Evolutionary conservation across 2,329 filamentous ascomycete species (phyloP), one percentile per base, ranked within the genome.

Genomic region (Colletotrichum australisinense): DNA sequence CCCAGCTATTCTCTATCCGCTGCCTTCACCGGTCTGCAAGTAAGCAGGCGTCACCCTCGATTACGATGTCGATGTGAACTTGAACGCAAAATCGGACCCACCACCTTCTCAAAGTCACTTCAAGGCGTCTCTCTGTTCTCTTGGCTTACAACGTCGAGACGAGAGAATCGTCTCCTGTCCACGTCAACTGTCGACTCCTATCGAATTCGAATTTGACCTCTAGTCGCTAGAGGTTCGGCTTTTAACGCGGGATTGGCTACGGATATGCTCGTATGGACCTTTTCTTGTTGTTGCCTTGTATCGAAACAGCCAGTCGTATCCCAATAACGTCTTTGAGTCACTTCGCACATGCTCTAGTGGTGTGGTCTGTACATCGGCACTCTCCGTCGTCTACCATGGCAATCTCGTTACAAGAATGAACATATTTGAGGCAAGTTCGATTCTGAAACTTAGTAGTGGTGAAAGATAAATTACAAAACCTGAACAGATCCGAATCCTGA

Each of bases 271-370:
- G 52, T 16, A 42, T 57, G 19, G 64, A 32, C 28, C 52, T 58
- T 9, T n/a, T 42, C 22, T 16, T 58, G 14, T 59, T 28, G 42
- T 35, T 73, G 42, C 70, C 67, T 73, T 60, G 53, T 26, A 59
- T 38, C 26, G 38, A 46, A 35, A 30, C 11, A 57, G 22, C 67
- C 60, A 73, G 53, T 73, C 38, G 56, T 22, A 55, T 65, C 19
- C 26, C 16, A 30, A 46, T 7, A 42, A 38, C 42, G 42, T 12
- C 4, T 55, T 24, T 70, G 70, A 73, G 66, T 66, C 70, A 71
- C 67, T 62, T 24, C 58, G 9, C 32, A 7, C 12, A 3, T 16
- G 35, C 22, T 35, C 12, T 53, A 56, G 55, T 71, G 67, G 55
- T 66, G 60, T 71, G 66, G 52, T 28, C 32, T 72, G 4, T 19